These are phyloP conservation scores for Hordeum marinum DNA, from an alignment of 176 grass and related monocot species.

Conservation along the genomic window DNA sequence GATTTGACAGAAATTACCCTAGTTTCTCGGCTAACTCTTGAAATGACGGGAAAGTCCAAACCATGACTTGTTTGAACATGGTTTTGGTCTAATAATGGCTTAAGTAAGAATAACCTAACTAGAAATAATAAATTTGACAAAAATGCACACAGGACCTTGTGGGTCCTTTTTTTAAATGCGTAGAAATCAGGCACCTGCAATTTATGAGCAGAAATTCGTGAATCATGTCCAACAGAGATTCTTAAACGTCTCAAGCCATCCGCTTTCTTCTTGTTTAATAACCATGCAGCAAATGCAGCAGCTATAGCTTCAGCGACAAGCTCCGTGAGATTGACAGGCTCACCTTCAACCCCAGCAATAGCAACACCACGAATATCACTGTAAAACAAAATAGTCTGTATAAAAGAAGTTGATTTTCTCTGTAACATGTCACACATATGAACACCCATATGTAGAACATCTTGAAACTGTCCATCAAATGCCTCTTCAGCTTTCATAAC, in stretches of 20 bases:
- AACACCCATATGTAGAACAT: not conserved
- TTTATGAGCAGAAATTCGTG: conserved; percentile 88
- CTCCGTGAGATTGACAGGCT: conserved; percentile 75
- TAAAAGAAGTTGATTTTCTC: not conserved
- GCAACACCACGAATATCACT: conserved; percentile 99
- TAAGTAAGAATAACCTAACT: not conserved
- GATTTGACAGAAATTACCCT: not conserved
- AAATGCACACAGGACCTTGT: not conserved
- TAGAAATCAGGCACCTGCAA: conserved; percentile 59
- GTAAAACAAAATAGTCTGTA: conserved; percentile 14
- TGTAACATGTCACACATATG: not conserved
- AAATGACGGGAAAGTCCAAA: not conserved
- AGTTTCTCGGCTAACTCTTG: not conserved
- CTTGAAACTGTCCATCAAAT: not conserved
- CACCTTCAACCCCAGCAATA: conserved; percentile 79
- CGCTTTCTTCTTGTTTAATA: conserved; percentile 78
- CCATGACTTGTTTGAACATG: not conserved
- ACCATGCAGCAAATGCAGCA: conserved; percentile 79
- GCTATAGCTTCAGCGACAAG: conserved; percentile 79
- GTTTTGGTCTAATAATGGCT: not conserved
- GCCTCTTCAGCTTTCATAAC: not conserved
- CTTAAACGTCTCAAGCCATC: conserved; percentile 74
- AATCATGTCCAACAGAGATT: conserved; percentile 90
- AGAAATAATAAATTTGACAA: not conserved
- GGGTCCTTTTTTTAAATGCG: not conserved